Evolutionary conservation across 129 eudicot species (phyloP), one percentile per base, ranked within the genome.

Genomic region (Tagetes patula): DNA sequence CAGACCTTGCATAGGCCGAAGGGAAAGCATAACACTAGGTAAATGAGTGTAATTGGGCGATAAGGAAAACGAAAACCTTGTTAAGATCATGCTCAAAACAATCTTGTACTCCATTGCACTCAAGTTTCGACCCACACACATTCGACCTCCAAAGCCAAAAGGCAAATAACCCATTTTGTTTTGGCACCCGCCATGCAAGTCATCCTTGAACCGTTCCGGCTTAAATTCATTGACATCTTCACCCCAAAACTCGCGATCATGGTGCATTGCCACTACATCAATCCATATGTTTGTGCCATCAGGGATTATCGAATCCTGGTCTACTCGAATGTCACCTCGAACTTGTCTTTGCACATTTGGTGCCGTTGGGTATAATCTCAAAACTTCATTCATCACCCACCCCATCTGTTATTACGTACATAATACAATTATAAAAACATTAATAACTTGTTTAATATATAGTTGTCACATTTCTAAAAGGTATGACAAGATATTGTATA

Each of bases 281-380:
- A 95, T 85, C 99, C 97, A 95, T 54, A 95, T 79, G 84, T 95
- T 95, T 43, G 99, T 90, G 13, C 99, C 99, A 38, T 86, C 84
- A 3, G 99, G 99, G 54, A 95, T 85, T 4, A 86, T 86, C 0
- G 71, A 58, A 20, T 83, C 77, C 34, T 78, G 68, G 53, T 71
- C 93, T 37, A 90, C 94, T 67, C 37, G 81, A 70, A 90, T 86
- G 83, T 86, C 97, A 3, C 79, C 83, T 75, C 89, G 87, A 3
- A 87, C 88, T 80, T 95, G 99, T 71, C 99, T 80, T 40, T 95
- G 99, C 1, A 80, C 87, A 34, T 88, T 95, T 4, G 99, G 99
- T 1, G 99, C 96, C 0, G 97, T 79, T 0, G 99, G 87, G 70
- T 95, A 95, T 54, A 95, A 36, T 4, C 99, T 71, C 42, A 90